Percentiles rank a stretch among this genome's conserved stretches.
These are phyloP conservation scores for Calonectria montana DNA, from an alignment of 2,329 filamentous ascomycete genomes.

Conservation along the genomic window DNA sequence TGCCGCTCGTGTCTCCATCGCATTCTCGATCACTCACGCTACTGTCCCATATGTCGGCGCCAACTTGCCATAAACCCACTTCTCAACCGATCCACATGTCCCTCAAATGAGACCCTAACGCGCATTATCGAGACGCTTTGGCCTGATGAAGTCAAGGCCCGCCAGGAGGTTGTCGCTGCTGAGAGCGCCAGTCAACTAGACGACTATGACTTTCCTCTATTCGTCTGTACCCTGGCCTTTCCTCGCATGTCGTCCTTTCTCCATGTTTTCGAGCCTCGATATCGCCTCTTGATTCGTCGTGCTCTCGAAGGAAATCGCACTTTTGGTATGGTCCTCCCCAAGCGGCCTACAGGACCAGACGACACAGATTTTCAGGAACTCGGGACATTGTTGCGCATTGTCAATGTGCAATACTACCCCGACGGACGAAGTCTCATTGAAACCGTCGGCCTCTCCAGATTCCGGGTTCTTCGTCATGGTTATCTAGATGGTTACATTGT, in stretches of 20 bases:
- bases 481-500: conserved; percentile 82
- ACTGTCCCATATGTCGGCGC: conserved; percentile 85
- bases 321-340: conserved; percentile 88
- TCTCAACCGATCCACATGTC: conserved; percentile 53
- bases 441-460: conserved; percentile 80
- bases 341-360: conserved; percentile 55
- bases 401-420: conserved; percentile 77
- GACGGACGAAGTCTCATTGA: conserved; percentile 88
- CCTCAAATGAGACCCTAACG: conserved; percentile 72
- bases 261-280: conserved; percentile 93
- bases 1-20: conserved; percentile 83
- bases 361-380: conserved; percentile 72
- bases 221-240: conserved; percentile 85
- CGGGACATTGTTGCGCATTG: conserved; percentile 82
- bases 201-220: conserved; percentile 75
- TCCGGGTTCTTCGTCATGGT: conserved; percentile 74
- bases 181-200: conserved; percentile 68
- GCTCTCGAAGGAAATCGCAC: conserved; percentile 78
- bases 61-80: conserved; percentile 64
- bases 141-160: conserved; percentile 70
- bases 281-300: conserved; percentile 88
- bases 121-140: conserved; percentile 77
- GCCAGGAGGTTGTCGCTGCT: conserved; percentile 64
- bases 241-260: conserved; percentile 87
- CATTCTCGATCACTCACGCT: conserved; percentile 79